Conservation (phyloP, 768 basidiomycete genomes). For the Pleurotus platypus region DNA sequence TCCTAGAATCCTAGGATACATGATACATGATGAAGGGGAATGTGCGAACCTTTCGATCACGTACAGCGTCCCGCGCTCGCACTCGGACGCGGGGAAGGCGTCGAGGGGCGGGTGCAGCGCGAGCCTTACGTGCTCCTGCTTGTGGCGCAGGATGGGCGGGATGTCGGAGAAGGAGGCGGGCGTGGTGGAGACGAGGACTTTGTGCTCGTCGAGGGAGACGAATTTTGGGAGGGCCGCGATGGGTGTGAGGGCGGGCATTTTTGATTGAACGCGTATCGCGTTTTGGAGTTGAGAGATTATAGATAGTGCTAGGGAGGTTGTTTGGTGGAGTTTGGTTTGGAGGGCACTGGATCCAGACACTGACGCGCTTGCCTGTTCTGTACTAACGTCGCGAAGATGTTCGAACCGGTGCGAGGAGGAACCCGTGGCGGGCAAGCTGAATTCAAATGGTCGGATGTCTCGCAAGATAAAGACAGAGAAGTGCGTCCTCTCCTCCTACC, state of each 20-base stretch:
- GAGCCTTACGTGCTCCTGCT: slow-evolving; percentile 68
- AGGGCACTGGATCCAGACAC: neutral
- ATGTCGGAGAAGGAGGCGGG: slow-evolving; percentile 84
- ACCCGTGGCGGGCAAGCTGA: slow-evolving; percentile 89
- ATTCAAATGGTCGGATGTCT: slow-evolving; percentile 89
- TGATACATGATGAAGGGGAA: neutral
- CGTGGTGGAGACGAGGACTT: slow-evolving; percentile 65
- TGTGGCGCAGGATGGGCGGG: slow-evolving; percentile 75
- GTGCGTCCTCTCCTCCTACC: slow-evolving; percentile 30
- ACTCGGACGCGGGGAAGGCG: slow-evolving; percentile 51
- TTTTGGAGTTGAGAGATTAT: neutral
- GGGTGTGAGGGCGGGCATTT: slow-evolving; percentile 36
- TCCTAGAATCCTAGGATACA: too few relatives aligned
- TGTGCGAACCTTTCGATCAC: slow-evolving; percentile 75
- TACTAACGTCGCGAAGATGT: slow-evolving; percentile 41
- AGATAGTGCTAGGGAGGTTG: neutral
- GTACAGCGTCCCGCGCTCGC: slow-evolving; percentile 66
- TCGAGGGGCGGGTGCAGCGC: slow-evolving; percentile 66
- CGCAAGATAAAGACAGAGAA: slow-evolving; percentile 91
- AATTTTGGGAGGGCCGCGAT: slow-evolving; percentile 34
- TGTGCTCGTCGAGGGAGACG: slow-evolving; percentile 61
- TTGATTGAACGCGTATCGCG: neutral
- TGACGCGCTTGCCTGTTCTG: neutral
- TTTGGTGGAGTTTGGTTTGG: neutral
- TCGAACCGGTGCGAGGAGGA: slow-evolving; percentile 84